Base-by-base conservation (phyloP, 352 stramenopile species). In the Blastocystis hominis region DNA sequence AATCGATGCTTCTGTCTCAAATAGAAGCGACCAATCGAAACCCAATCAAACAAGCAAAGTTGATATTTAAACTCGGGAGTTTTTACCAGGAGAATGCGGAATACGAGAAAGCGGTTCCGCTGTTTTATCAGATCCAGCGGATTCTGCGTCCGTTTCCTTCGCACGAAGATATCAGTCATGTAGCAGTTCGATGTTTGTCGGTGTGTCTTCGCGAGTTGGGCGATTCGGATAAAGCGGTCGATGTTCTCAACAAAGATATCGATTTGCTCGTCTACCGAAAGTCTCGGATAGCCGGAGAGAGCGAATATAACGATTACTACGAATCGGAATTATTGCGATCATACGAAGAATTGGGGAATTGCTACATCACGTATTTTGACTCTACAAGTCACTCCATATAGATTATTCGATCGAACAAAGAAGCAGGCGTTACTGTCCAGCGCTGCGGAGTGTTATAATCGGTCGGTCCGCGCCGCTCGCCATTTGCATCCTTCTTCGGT, bases 201-300 rank as follows among this genome's bases (percentile, higher is more conserved):
- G 47, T 66, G 47, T 66, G 72, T 84, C 55, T 84, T 30, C 46
- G 72, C 40, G 70, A 80, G 44, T 15, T 64, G 3, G 46, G 50
- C 13, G 47, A 84, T n/a, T 15, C 55, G 24, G 20, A 84, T 15
- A 53, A 46, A 15, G 55, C 44, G 36, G 72, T 84, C 15, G 55
- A 68, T 20, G 47, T 68, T 24, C 56, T 84, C 36, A 84, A 84
- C 44, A 84, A 84, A 42, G 72, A 84, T 64, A 61, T 84, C 36
- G 72, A 84, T 64, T 34, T 84, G 24, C 17, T 84, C 15, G 50
- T 84, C n/a, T 84, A 50, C 20, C 46, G 72, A 10, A 59, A 61
- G 38, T 47, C 44, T 3, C 54, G 72, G 9, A 50, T 10, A 2
- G n/a, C 42, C 13, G 50, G 50, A n/a, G 38, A 15, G 38, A 17